Conservation (phyloP, 257 asterid genomes). For the Gynochthodes officinalis region DNA sequence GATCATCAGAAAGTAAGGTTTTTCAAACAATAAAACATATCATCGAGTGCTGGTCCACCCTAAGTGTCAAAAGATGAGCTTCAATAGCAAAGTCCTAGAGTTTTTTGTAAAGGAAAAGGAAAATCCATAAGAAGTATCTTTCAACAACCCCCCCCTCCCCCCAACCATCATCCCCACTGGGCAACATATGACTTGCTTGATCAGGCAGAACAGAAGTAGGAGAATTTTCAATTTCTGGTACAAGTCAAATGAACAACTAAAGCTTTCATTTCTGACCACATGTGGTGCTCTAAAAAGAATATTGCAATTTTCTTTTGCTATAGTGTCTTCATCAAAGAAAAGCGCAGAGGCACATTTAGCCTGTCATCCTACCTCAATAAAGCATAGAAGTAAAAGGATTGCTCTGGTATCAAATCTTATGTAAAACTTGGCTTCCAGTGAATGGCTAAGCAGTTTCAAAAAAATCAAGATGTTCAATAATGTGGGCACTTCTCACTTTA, state of each 20-base stretch:
- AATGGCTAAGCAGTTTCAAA: background rate
- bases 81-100: background rate
- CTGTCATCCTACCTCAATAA: conserved; percentile 7
- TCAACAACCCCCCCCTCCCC: no score
- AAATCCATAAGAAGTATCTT: no score
- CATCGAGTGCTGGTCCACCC: no score
- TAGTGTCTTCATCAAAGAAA: conserved; percentile 4
- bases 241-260: background rate
- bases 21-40: background rate
- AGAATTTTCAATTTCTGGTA: background rate
- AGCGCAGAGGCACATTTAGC: conserved; percentile 4
- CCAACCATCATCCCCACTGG: background rate
- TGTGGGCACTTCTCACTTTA: background rate
- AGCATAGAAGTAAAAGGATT: conserved; percentile 7
- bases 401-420: background rate
- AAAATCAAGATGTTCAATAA: background rate
- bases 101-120: background rate
- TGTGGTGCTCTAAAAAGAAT: conserved; percentile 2
- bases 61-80: background rate
- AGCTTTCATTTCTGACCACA: background rate
- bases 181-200: no score
- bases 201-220: background rate
- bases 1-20: background rate
- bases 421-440: conserved; percentile 1
- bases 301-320: conserved; percentile 15